Evolutionary conservation across 495 filamentous ascomycete genomes (phyloP), one percentile per base, ranked within the genome.

Genomic region (Lentithecium fluviatile): DNA sequence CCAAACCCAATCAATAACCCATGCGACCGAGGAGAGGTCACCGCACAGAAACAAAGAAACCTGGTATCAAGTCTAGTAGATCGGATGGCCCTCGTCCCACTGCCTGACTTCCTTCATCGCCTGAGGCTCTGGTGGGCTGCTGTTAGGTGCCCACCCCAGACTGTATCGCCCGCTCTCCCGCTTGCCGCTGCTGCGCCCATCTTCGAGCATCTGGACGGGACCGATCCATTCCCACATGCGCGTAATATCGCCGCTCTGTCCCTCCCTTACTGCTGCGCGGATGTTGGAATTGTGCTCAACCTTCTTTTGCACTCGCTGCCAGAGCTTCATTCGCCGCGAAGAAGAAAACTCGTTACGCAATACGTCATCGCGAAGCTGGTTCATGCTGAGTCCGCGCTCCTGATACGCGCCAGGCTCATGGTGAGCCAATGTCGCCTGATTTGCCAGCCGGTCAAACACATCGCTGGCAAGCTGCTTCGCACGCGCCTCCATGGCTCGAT

Each of bases 141-240:
- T 58, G 17, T 45, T 58, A 8, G 52, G 45, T 11, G 52, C 23
- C 47, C 54, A 25, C 6, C 66, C 66, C 7, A 64, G 36, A 60
- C 75, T 84, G 58, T 77, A 75, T 19, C 82, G 74, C 2, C 76
- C 73, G 63, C 81, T 80, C 70, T 80, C 79, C 55, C 80, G 70
- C 24, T 78, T 72, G 13, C 65, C 67, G 40, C 60, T 48, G 46
- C 68, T 69, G 11, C 66, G 70, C 19, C 66, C 57, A 42, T 78
- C 77, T 36, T 73, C 72, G 19, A 74, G 19, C 1, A 59, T 53
- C 5, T 62, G 50, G 8, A 80, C 75, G 8, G 84, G 80, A 0
- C 94, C 94, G 70, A 96, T 92, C 94, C 94, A 99, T 71, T 96
- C 93, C 94, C 94, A 99, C 17, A 88, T 86, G 47, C 90, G 81